These are phyloP conservation scores for Hibiscus syriacus DNA, from an alignment of 345 rosid genomes.

Conservation along the genomic window DNA sequence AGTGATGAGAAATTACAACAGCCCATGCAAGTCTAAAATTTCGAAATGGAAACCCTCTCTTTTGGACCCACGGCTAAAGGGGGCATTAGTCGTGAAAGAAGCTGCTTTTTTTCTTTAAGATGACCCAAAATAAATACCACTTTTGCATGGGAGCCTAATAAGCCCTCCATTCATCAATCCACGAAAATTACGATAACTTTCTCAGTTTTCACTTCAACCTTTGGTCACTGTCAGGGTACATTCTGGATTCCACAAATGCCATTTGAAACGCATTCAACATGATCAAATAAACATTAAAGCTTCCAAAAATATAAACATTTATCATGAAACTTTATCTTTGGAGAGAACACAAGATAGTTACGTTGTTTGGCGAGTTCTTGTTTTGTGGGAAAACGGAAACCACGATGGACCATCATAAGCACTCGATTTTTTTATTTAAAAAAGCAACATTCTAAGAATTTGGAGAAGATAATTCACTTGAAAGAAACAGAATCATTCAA, in stretches of 20 bases:
- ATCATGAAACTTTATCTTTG: too few species aligned
- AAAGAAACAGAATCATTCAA: not conserved
- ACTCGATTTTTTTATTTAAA: not conserved
- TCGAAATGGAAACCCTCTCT: slow-evolving; percentile 15
- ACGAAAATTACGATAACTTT: slow-evolving; percentile 1
- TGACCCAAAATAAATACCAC: too few species aligned
- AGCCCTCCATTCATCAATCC: slow-evolving; percentile 15
- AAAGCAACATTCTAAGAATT: not conserved
- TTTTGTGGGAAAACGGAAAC: not conserved
- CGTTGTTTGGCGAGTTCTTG: not conserved
- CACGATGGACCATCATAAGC: not conserved
- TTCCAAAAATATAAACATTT: not conserved
- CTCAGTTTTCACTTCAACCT: slow-evolving; percentile 7
- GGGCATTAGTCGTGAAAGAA: slow-evolving; percentile 19
- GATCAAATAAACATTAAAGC: not conserved
- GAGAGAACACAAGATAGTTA: not conserved
- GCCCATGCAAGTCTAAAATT: slow-evolving; percentile 26
- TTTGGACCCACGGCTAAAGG: slow-evolving; percentile 25
- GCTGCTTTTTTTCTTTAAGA: slow-evolving; percentile 27
- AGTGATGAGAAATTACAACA: too few species aligned
- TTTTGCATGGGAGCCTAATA: slow-evolving; percentile 43
- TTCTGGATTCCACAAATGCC: slow-evolving; percentile 7
- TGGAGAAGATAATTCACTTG: not conserved
- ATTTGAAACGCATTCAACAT: not conserved
- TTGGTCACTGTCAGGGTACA: slow-evolving; percentile 21